Percentiles rank a stretch among this genome's conserved stretches.
Evolutionary conservation across 1,284 basidiomycete species (phyloP).

Genomic region (Ceratobasidium sp.): DNA sequence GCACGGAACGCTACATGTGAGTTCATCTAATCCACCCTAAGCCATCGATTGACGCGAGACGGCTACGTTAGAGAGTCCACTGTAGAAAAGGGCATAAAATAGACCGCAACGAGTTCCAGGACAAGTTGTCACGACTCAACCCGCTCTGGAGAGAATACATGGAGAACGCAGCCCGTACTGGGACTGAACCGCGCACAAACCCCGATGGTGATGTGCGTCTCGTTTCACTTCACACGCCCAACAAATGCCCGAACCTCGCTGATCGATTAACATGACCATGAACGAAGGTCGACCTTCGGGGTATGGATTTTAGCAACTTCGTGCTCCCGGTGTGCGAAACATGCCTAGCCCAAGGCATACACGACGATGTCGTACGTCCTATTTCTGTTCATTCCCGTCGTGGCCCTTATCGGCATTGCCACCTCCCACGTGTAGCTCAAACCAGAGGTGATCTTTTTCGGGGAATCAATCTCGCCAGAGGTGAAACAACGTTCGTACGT

Average conservation of each 20-base stretch:
- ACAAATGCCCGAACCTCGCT: not conserved
- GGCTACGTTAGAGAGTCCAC: constrained; percentile 71
- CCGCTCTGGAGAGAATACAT: constrained; percentile 83
- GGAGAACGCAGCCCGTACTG: constrained; percentile 74
- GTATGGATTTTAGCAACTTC: constrained; percentile 81
- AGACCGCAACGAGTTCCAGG: constrained; percentile 80
- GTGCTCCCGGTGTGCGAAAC: constrained; percentile 80
- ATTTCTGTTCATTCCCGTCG: not conserved
- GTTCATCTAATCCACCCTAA: constrained; percentile 51
- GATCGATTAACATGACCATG: not conserved
- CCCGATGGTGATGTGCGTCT: constrained; percentile 90
- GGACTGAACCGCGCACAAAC: constrained; percentile 80
- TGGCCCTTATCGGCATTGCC: constrained; percentile 17
- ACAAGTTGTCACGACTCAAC: constrained; percentile 77
- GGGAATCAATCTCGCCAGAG: constrained; percentile 78
- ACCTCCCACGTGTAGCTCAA: constrained; percentile 68
- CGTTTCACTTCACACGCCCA: not conserved
- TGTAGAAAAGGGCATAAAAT: constrained; percentile 79
- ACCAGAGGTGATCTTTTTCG: constrained; percentile 90
- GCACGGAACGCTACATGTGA: constrained; percentile 88
- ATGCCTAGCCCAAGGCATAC: constrained; percentile 68
- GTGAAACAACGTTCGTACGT: constrained; percentile 81
- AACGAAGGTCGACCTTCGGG: constrained; percentile 80
- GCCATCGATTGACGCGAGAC: constrained; percentile 23
- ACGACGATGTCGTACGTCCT: constrained; percentile 66